These are phyloP conservation scores for Aspergillus indologenus DNA, from an alignment of 495 filamentous ascomycete species.

Conservation along the genomic window DNA sequence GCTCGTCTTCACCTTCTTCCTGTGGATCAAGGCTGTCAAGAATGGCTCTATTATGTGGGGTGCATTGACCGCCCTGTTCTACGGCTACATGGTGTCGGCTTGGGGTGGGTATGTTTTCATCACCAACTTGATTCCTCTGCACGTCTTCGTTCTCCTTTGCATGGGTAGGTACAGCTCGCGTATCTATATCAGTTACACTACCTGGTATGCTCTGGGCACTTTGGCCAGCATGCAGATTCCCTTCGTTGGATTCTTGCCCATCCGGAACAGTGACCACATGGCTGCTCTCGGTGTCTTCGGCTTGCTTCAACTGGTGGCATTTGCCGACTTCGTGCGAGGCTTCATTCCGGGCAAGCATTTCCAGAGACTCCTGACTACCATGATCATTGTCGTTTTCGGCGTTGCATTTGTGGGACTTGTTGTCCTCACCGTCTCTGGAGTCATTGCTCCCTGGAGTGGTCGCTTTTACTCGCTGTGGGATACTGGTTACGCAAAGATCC, in stretches of 20 bases:
- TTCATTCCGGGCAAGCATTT: slow-evolving; percentile 91
- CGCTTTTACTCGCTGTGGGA: slow-evolving; percentile 99
- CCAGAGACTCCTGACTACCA: slow-evolving; percentile 74
- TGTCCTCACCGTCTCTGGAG: slow-evolving; percentile 76
- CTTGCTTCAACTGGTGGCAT: slow-evolving; percentile 88
- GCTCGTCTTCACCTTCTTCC: slow-evolving; percentile 96
- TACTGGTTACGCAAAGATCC: slow-evolving; percentile 98
- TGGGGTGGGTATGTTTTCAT: slow-evolving; percentile 99
- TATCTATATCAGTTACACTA: slow-evolving; percentile 93
- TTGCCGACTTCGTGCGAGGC: slow-evolving; percentile 84
- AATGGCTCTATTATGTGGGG: slow-evolving; percentile 95
- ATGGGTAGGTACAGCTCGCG: slow-evolving; percentile 97
- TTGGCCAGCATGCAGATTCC: slow-evolving; percentile 99
- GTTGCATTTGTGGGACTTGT: slow-evolving; percentile 75
- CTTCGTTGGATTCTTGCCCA: slow-evolving; percentile 95
- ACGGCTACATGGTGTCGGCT: slow-evolving; percentile 99
- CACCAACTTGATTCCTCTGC: slow-evolving; percentile 93
- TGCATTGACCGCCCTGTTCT: slow-evolving; percentile 90
- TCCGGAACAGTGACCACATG: slow-evolving; percentile 98
- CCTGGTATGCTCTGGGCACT: slow-evolving; percentile 96
- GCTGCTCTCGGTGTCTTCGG: slow-evolving; percentile 96
- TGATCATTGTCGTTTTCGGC: slow-evolving; percentile 72
- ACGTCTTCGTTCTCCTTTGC: slow-evolving; percentile 90
- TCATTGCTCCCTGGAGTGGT: slow-evolving; percentile 96
- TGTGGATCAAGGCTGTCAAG: slow-evolving; percentile 99